These are phyloP conservation scores for Blepharisma japonicum DNA, from an alignment of 73 alveolate genomes.

Conservation along the genomic window DNA sequence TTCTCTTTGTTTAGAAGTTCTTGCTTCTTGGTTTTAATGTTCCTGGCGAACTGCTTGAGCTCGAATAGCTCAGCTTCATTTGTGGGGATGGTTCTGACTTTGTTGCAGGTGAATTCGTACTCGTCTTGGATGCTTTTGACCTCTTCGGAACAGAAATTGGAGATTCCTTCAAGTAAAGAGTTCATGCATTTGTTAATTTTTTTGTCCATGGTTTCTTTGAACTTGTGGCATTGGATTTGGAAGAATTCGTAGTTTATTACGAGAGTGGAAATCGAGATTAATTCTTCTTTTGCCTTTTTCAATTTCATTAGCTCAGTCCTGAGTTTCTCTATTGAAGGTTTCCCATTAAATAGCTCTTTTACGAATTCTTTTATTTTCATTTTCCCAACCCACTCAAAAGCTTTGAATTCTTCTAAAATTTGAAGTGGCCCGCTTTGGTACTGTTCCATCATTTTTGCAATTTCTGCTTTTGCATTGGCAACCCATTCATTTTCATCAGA, in stretches of 20 bases:
- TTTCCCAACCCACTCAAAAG: constrained; percentile 52
- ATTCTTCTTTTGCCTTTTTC: constrained; percentile 23
- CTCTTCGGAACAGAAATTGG: constrained; percentile 51
- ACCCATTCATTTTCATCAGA: constrained; percentile 50
- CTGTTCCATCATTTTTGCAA: constrained; percentile 41
- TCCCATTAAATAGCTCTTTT: constrained; percentile 34
- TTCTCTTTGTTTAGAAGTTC: constrained; percentile 32
- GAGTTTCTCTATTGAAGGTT: constrained; percentile 7
- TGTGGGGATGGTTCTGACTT: constrained; percentile 49
- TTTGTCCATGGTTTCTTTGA: background rate
- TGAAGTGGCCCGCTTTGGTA: constrained; percentile 47
- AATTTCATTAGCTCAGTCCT: background rate
- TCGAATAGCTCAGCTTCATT: constrained; percentile 63
- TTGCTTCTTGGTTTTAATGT: constrained; percentile 52
- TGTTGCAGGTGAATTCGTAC: constrained; percentile 48
- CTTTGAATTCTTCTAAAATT: constrained; percentile 51
- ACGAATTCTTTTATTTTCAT: constrained; percentile 42
- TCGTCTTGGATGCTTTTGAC: constrained; percentile 42
- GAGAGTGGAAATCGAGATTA: background rate
- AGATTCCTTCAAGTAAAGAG: constrained; percentile 45
- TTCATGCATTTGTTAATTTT: constrained; percentile 42
- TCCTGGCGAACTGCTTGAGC: constrained; percentile 53
- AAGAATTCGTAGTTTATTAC: constrained; percentile 14
- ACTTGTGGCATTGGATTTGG: constrained; percentile 26
- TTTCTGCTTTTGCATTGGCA: constrained; percentile 36